phyloP scores from a whole-genome alignment of 495 filamentous ascomycete genomes.

The Neurospora sp. region DNA sequence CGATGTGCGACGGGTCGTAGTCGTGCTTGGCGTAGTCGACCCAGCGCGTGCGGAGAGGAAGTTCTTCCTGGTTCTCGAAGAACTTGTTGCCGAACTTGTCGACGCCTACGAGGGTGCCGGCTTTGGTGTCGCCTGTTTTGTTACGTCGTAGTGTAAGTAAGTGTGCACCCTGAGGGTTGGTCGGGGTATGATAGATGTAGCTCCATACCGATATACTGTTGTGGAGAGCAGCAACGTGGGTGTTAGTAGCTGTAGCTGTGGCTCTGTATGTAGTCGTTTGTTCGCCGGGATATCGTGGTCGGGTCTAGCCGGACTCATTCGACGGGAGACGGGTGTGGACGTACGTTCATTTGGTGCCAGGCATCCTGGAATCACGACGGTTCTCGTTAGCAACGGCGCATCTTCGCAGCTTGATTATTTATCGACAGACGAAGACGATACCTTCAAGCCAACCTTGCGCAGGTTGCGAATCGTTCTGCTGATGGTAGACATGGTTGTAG shows the following conservation, averaged over 20 bases:
- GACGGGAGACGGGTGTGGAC: slow-evolving; percentile 18
- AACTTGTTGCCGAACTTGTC: slow-evolving; percentile 96
- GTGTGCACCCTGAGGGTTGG: background rate
- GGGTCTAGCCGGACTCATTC: background rate
- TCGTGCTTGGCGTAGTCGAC: slow-evolving; percentile 88
- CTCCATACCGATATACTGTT: slow-evolving; percentile 58
- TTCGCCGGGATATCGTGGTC: background rate
- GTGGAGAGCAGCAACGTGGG: slow-evolving; percentile 1
- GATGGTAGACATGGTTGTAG: slow-evolving; percentile 80
- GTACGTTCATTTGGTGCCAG: slow-evolving; percentile 86
- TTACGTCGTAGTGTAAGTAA: background rate
- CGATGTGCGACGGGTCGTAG: slow-evolving; percentile 83
- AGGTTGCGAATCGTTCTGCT: slow-evolving; percentile 77
- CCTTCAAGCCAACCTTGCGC: slow-evolving; percentile 79
- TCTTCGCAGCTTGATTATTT: background rate
- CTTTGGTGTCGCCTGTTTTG: slow-evolving; percentile 86
- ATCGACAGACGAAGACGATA: slow-evolving; percentile 21
- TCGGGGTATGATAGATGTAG: background rate
- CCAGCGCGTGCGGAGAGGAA: slow-evolving; percentile 94
- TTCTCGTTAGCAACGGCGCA: slow-evolving; percentile 13
- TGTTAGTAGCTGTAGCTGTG: slow-evolving; percentile 19
- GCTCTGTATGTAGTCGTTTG: background rate
- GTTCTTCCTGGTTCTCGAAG: slow-evolving; percentile 91
- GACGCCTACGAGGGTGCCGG: slow-evolving; percentile 71
- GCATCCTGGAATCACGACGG: slow-evolving; percentile 51